Conservation (phyloP, 2,329 filamentous ascomycete species). For the Aspergillus awamori region DNA sequence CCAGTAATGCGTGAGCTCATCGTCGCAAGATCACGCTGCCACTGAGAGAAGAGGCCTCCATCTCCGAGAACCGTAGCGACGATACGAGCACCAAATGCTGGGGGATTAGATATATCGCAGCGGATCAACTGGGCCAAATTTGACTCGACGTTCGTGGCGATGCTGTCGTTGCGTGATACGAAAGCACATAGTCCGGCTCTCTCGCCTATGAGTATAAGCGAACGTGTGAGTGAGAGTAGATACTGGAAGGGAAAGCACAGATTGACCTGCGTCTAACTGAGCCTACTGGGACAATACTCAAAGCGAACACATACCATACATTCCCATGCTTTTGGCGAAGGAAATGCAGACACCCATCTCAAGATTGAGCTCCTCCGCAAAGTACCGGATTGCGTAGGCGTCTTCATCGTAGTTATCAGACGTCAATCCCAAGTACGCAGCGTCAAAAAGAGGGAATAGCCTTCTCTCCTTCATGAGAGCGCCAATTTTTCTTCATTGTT, state of each 20-base stretch:
- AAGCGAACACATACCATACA: background rate
- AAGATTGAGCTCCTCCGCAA: background rate
- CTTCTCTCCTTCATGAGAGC: background rate
- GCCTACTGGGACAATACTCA: no score
- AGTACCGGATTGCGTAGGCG: background rate
- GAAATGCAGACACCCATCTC: background rate
- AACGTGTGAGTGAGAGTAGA: no score
- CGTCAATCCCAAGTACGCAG: background rate
- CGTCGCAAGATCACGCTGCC: background rate
- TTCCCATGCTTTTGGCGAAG: background rate
- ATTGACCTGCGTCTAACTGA: no score
- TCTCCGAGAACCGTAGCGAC: background rate
- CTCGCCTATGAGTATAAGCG: background rate
- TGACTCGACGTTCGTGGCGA: background rate
- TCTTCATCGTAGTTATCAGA: background rate
- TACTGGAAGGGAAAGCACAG: no score
- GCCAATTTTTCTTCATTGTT: constrained; percentile 82
- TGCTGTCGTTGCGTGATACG: background rate
- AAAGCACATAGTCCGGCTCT: background rate
- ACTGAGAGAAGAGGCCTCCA: background rate
- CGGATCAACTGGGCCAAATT: background rate
- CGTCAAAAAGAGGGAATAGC: background rate
- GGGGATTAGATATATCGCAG: background rate
- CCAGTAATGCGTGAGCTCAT: background rate
- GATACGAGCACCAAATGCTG: background rate